These are phyloP conservation scores for Tetradesmus lagerheimii DNA, from an alignment of 139 green algal genomes.

Conservation along the genomic window DNA sequence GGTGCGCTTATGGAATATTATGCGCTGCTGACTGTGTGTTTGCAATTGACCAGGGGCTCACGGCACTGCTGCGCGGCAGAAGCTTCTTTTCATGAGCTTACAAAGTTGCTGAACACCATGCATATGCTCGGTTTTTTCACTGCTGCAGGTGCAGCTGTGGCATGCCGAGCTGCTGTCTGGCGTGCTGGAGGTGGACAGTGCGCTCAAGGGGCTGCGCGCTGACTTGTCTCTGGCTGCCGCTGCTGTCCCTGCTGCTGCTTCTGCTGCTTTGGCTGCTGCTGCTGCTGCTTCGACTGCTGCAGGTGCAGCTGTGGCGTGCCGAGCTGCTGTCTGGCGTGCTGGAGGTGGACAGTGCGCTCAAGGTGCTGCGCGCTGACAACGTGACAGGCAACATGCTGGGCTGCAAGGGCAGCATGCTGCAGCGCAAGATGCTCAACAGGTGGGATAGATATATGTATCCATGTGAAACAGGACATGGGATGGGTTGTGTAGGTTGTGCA, in stretches of 20 bases:
- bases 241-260: background rate
- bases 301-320: slow-evolving; percentile 24
- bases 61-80: too few species aligned
- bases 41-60: background rate
- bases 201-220: background rate
- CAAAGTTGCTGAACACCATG: too few species aligned
- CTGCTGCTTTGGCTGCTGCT: background rate
- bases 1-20: too few species aligned
- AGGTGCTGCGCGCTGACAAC: slow-evolving; percentile 15
- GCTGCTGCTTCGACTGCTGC: background rate
- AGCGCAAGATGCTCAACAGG: slow-evolving; percentile 8
- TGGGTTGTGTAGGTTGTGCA: too few species aligned
- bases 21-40: background rate
- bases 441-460: background rate
- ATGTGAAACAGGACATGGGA: background rate
- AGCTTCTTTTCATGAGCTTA: too few species aligned
- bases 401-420: background rate
- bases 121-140: too few species aligned
- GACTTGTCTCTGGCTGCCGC: background rate
- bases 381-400: slow-evolving; percentile 15
- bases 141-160: slow-evolving; percentile 20
- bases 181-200: background rate
- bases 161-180: background rate
- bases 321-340: background rate
- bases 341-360: slow-evolving; percentile 8